Evolutionary conservation across 371 early-diverging fungal genomes (phyloP).

Genomic region (Mortierella sp.): DNA sequence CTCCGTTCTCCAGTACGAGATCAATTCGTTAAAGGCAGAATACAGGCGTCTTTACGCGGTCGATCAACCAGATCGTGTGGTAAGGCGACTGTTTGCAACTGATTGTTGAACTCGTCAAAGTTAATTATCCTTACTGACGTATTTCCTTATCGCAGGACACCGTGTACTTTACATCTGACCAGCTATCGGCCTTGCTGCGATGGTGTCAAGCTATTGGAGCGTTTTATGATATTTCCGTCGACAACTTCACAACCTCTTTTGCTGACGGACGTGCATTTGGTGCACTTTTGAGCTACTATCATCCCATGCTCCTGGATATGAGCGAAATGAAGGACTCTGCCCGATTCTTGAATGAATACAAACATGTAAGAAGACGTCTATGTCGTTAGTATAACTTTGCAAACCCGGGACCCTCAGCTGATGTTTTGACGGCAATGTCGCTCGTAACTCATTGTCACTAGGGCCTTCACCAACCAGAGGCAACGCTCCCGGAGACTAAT

Average conservation of each 20-base stretch:
- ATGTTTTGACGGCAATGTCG: too few species aligned
- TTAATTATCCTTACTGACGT: too few species aligned
- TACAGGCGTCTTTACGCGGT: slow-evolving; percentile 28
- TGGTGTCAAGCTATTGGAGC: slow-evolving; percentile 57
- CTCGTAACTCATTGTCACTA: background rate
- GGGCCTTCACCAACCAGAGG: slow-evolving; percentile 47
- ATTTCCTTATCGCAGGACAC: slow-evolving; percentile 27
- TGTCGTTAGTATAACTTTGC: background rate
- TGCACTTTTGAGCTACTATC: slow-evolving; percentile 54
- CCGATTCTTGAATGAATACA: slow-evolving; percentile 36
- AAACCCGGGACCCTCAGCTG: background rate
- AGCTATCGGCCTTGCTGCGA: slow-evolving; percentile 46
- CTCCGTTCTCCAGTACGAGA: slow-evolving; percentile 35
- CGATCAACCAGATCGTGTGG: slow-evolving; percentile 46
- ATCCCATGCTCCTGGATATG: slow-evolving; percentile 52
- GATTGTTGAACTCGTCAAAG: too few species aligned
- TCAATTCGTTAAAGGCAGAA: slow-evolving; percentile 27
- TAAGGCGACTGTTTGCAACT: slow-evolving; percentile 15
- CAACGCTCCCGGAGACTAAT: slow-evolving; percentile 11
- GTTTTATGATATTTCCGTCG: slow-evolving; percentile 39
- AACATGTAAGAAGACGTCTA: slow-evolving; percentile 22
- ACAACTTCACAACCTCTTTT: slow-evolving; percentile 56
- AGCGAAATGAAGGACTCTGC: slow-evolving; percentile 49
- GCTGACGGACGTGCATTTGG: slow-evolving; percentile 55
- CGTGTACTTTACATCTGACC: slow-evolving; percentile 51